These are phyloP conservation scores for Kondoa subrosea DNA, from an alignment of 768 basidiomycete genomes.

Conservation along the genomic window DNA sequence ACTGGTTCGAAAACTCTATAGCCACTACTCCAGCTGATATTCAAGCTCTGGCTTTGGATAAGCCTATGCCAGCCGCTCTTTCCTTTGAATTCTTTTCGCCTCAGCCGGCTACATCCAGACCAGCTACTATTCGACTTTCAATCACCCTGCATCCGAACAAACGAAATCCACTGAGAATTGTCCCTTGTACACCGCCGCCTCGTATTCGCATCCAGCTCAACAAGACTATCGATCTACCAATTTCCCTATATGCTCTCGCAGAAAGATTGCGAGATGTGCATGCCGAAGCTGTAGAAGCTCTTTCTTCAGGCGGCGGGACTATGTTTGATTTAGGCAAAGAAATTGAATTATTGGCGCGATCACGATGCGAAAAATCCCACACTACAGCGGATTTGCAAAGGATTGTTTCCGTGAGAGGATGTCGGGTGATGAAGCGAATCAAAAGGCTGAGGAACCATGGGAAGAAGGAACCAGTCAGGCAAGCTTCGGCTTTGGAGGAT, in stretches of 20 bases:
- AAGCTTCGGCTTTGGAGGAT: too few species aligned
- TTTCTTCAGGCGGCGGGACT: not conserved
- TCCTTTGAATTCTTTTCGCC: constrained; percentile 2
- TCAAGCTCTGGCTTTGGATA: not conserved
- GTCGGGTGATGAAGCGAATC: not conserved
- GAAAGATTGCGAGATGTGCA: not conserved
- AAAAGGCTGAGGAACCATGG: not conserved
- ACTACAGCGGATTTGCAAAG: not conserved
- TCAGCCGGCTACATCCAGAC: not conserved
- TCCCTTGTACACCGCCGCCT: not conserved
- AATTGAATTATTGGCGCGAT: not conserved
- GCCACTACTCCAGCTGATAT: not conserved
- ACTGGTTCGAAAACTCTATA: not conserved
- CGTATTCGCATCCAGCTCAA: not conserved
- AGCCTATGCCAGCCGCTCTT: not conserved
- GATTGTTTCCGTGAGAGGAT: not conserved
- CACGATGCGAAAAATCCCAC: not conserved
- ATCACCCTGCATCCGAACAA: not conserved
- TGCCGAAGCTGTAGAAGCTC: not conserved
- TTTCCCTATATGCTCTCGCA: not conserved
- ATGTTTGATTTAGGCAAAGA: not conserved
- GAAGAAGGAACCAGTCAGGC: too few species aligned
- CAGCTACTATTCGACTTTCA: not conserved
- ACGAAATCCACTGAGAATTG: not conserved
- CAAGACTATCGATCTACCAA: not conserved